These are phyloP conservation scores for Borealophlyctis nickersoniae DNA, from an alignment of 192 early-diverging fungal species.

Conservation along the genomic window DNA sequence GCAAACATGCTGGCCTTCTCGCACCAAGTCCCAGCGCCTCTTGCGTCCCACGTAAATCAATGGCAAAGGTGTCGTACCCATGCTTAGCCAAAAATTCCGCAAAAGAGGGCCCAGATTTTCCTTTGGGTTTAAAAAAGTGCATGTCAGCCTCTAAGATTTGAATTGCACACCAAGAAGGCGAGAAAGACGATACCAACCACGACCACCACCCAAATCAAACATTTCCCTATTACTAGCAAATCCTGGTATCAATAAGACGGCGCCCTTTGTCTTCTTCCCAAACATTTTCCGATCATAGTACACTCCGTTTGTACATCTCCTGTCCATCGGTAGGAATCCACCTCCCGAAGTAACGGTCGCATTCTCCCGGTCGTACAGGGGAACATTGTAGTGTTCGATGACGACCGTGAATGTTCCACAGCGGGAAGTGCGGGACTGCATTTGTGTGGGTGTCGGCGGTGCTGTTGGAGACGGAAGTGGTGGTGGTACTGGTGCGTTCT, in stretches of 20 bases:
- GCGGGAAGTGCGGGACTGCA: too few relatives aligned
- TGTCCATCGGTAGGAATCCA: too few relatives aligned
- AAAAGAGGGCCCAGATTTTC: constrained; percentile 37
- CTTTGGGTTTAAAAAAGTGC: background rate
- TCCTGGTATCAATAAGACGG: constrained; percentile 41
- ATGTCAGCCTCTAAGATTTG: background rate
- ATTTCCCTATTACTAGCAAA: constrained; percentile 43
- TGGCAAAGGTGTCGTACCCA: constrained; percentile 40
- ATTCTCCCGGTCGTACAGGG: too few relatives aligned
- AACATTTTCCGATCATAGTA: too few relatives aligned
- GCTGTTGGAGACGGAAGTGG: too few relatives aligned
- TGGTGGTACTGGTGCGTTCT: too few relatives aligned
- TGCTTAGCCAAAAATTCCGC: constrained; percentile 41
- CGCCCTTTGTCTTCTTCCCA: constrained; percentile 32
- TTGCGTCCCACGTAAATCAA: constrained; percentile 41
- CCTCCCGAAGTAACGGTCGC: too few relatives aligned
- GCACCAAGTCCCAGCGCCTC: constrained; percentile 31
- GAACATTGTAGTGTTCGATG: too few relatives aligned
- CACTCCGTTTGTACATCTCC: too few relatives aligned
- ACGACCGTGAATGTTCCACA: too few relatives aligned
- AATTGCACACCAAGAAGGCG: background rate
- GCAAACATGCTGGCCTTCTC: constrained; percentile 20
- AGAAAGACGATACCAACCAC: constrained; percentile 3
- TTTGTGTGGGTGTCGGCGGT: too few relatives aligned
- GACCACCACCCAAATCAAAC: constrained; percentile 45